Percentiles rank a stretch among this genome's conserved stretches.
These are phyloP conservation scores for Fusarium temperatum DNA, from an alignment of 2,329 filamentous ascomycete genomes.

Conservation along the genomic window DNA sequence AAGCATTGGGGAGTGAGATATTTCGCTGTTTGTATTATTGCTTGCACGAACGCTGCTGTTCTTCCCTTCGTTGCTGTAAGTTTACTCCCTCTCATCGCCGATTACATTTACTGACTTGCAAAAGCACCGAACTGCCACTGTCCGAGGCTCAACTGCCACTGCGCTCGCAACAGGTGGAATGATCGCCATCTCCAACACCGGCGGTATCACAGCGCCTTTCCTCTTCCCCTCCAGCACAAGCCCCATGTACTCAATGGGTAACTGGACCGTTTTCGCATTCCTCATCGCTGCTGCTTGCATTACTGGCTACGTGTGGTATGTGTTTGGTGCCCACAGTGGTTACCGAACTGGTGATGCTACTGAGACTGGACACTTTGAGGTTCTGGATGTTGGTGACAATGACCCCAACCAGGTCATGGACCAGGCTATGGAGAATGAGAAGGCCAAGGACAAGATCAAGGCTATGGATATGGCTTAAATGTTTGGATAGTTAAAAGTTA, in stretches of 20 bases:
- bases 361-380: conserved; percentile 24
- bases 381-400: conserved; percentile 31
- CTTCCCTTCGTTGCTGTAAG: conserved; percentile 47
- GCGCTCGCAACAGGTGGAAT: conserved; percentile 48
- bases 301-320: conserved; percentile 44
- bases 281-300: conserved; percentile 39
- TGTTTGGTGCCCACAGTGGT: conserved; percentile 45
- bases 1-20: conserved; percentile 44
- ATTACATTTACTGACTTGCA: neutral
- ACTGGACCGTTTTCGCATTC: conserved; percentile 48
- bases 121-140: conserved; percentile 47
- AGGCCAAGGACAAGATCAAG: conserved; percentile 28
- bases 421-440: conserved; percentile 26
- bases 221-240: conserved; percentile 44
- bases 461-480: conserved; percentile 22
- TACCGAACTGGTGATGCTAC: conserved; percentile 41
- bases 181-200: conserved; percentile 48
- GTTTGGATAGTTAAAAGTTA: neutral
- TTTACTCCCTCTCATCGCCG: neutral
- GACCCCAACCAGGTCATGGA: conserved; percentile 32
- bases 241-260: conserved; percentile 48
- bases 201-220: conserved; percentile 48
- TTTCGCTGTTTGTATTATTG: conserved; percentile 46
- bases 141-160: conserved; percentile 46
- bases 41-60: conserved; percentile 47